Evolutionary conservation across 202 grass and related monocot species (phyloP), one percentile per base, ranked within the genome.

Genomic region (Setaria viridis): DNA sequence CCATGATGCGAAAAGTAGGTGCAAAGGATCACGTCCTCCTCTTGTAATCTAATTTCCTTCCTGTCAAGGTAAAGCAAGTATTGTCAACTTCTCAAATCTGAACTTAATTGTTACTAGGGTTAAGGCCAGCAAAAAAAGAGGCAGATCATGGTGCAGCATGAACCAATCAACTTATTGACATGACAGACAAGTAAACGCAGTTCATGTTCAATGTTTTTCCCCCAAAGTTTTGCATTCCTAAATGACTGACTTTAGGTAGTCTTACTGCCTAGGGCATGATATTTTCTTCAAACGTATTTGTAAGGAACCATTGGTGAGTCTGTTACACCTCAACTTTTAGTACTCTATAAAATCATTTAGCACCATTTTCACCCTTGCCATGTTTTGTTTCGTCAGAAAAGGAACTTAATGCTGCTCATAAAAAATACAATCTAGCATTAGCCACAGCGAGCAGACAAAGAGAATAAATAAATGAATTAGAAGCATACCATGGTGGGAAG

Each of bases 401-500:
- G 5, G 11, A 35, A 48, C 34, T 74, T 43, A 12, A 9, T 46
- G 34, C 4, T 48, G 35, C 4, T 64, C 39, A 41, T 41, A 41
- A 20, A 78, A 82, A 71, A 16, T 29, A 30, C 10, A 78, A 72
- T 46, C 1, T 54, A 72, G 11, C 56, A 70, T 78, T 66, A 64
- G 48, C 25, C 13, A 75, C 60, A 25, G 32, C 57, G 56, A 84
- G 21, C 43, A 39, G 4, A 29, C 11, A 73, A 81, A 82, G 16
- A 63, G 80, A 77, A 64, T 62, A 72, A 29, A 74, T 46, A 65
- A 45, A 87, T 32, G 12, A 10, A 77, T 43, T 75, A 70, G 34
- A 79, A 81, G 17, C 72, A 62, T 91, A 95, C 91, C 94, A 95
- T 77, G 94, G 94, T 81, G 91, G 89, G 73, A 89, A 91, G 62